Evolutionary conservation across 2,329 filamentous ascomycete genomes (phyloP).

Genomic region (Penicillium sp.): DNA sequence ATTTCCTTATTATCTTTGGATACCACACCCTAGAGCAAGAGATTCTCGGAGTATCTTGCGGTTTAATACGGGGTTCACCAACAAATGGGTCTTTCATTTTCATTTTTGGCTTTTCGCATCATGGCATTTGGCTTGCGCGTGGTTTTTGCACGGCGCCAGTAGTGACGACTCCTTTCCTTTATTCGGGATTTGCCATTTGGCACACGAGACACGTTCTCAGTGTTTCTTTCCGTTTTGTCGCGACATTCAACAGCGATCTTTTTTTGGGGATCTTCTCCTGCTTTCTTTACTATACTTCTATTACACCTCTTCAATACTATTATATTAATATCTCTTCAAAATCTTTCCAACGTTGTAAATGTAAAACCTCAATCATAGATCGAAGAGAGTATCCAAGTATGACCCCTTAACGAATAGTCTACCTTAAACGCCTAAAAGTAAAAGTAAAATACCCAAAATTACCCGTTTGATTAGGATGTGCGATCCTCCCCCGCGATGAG

Average conservation of each 20-base stretch:
- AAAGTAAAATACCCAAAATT: constrained; percentile 4
- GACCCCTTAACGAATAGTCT: neutral
- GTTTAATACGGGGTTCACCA: neutral
- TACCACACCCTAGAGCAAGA: constrained; percentile 1
- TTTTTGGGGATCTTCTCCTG: neutral
- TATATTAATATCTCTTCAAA: neutral
- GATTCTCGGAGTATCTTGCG: constrained; percentile 1
- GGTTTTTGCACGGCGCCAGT: constrained; percentile 13
- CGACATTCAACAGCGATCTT: neutral
- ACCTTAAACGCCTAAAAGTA: neutral
- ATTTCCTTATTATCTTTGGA: constrained; percentile 8
- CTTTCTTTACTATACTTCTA: neutral
- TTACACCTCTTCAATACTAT: constrained; percentile 2
- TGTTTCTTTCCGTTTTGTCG: neutral
- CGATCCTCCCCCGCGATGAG: constrained; percentile 22
- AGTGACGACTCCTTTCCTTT: constrained; percentile 8
- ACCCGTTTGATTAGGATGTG: constrained; percentile 25
- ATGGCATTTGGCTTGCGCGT: constrained; percentile 10
- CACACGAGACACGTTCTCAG: constrained; percentile 10
- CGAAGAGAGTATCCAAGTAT: neutral
- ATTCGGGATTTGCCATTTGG: constrained; percentile 6
- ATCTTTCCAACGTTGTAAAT: neutral
- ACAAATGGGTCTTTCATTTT: neutral
- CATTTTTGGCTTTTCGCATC: constrained; percentile 11
- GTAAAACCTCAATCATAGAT: too few species aligned